These are phyloP conservation scores for Fusarium keratoplasticum DNA, from an alignment of 2,329 filamentous ascomycete species.

Conservation along the genomic window DNA sequence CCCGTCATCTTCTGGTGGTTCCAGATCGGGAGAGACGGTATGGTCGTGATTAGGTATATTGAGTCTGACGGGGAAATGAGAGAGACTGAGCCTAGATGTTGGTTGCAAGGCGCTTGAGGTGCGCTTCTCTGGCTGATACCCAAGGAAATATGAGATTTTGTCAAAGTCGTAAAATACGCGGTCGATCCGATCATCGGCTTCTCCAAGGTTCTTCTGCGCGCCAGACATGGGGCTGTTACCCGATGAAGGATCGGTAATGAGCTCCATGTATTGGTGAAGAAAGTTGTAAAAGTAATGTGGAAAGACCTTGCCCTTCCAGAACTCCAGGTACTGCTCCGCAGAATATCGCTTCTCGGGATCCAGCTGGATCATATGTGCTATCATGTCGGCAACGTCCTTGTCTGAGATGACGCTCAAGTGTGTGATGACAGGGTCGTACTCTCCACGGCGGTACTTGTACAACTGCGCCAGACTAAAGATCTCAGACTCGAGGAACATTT, in stretches of 20 bases:
- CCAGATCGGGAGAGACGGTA: constrained; percentile 69
- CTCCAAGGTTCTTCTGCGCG: constrained; percentile 76
- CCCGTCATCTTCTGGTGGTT: constrained; percentile 81
- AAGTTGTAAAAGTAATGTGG: constrained; percentile 98
- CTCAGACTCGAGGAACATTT: constrained; percentile 92
- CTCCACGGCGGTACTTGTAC: constrained; percentile 91
- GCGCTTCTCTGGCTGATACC: constrained; percentile 70
- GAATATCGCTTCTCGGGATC: constrained; percentile 93
- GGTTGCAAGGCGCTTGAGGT: constrained; percentile 42
- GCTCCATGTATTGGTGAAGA: constrained; percentile 95
- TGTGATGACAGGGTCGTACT: constrained; percentile 87
- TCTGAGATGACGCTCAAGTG: constrained; percentile 90
- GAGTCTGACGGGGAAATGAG: constrained; percentile 82
- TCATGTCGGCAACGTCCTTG: constrained; percentile 85
- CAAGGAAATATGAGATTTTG: constrained; percentile 95
- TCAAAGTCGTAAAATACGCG: constrained; percentile 95
- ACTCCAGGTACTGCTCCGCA: constrained; percentile 92
- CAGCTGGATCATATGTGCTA: constrained; percentile 95
- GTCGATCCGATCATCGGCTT: constrained; percentile 94
- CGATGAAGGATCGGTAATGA: constrained; percentile 90
- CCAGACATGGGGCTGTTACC: constrained; percentile 79
- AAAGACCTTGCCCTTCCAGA: constrained; percentile 93
- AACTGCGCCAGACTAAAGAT: constrained; percentile 98
- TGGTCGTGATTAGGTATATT: constrained; percentile 89
- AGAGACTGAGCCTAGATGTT: constrained; percentile 61